phyloP scores from a whole-genome alignment of 345 rosid species.

The Balakata baccata region DNA sequence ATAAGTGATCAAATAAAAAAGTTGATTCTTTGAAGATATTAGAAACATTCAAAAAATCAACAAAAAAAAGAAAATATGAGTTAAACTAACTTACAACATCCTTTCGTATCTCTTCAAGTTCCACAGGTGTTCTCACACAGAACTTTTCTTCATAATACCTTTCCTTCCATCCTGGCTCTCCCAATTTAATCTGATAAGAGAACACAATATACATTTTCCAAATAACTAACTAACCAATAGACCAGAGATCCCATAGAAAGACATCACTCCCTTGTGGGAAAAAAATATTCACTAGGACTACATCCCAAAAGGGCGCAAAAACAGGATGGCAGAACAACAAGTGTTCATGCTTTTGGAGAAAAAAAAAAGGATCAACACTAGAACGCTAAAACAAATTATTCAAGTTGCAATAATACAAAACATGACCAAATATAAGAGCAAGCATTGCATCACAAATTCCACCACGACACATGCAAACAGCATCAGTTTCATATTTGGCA shows the following conservation, averaged over 20 bases:
- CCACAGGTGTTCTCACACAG: slow-evolving; percentile 53
- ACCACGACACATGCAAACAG: background rate
- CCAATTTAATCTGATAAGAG: slow-evolving; percentile 63
- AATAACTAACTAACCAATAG: no score
- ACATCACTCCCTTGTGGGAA: no score
- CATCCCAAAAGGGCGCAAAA: no score
- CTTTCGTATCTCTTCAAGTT: slow-evolving; percentile 63
- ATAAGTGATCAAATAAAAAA: slow-evolving; percentile 20
- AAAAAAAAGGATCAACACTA: background rate
- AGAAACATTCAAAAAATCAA: slow-evolving; percentile 8
- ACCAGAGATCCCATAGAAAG: no score
- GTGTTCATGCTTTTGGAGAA: no score
- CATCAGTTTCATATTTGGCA: background rate
- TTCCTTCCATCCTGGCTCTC: slow-evolving; percentile 87
- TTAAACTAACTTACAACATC: slow-evolving; percentile 71
- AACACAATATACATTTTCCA: background rate
- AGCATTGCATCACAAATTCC: background rate
- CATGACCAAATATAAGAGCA: no score
- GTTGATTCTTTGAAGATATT: background rate
- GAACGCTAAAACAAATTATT: background rate
- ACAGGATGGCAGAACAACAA: background rate
- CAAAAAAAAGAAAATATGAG: background rate
- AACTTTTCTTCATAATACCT: slow-evolving; percentile 92
- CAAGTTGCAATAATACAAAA: background rate
- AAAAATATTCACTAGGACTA: no score